Evolutionary conservation across 768 basidiomycete species (phyloP).

Genomic region (Kwoniella bestiolae): DNA sequence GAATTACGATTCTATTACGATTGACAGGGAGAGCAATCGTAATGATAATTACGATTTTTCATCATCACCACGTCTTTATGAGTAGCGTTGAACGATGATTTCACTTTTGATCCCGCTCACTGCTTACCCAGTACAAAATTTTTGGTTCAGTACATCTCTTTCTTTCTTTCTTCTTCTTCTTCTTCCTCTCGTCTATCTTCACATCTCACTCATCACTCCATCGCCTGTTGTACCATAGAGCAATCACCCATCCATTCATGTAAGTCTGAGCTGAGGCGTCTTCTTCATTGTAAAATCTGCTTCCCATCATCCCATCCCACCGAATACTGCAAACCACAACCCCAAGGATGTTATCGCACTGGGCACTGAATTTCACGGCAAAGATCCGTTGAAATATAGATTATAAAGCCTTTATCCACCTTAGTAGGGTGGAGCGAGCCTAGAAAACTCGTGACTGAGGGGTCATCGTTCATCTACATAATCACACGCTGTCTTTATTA

Average conservation of each 20-base stretch:
- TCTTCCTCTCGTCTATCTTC: not conserved
- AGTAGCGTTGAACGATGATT: too few species aligned
- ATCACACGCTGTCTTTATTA: slow-evolving; percentile 2
- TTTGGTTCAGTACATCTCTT: not conserved
- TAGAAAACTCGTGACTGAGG: slow-evolving; percentile 60
- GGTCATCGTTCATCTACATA: slow-evolving; percentile 1
- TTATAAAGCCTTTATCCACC: slow-evolving; percentile 49
- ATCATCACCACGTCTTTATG: too few species aligned
- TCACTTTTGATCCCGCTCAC: not conserved
- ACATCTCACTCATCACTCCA: too few species aligned
- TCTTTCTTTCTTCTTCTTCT: not conserved
- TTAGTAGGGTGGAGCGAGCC: slow-evolving; percentile 56
- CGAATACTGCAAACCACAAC: not conserved
- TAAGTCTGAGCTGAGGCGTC: not conserved
- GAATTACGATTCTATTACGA: too few species aligned
- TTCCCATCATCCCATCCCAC: too few species aligned
- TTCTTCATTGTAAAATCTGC: too few species aligned
- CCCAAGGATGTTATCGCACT: slow-evolving; percentile 55
- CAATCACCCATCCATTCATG: not conserved
- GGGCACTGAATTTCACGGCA: slow-evolving; percentile 52
- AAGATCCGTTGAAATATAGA: slow-evolving; percentile 32
- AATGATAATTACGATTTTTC: too few species aligned
- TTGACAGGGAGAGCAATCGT: too few species aligned
- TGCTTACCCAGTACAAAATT: not conserved
- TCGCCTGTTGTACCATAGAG: not conserved